Base-by-base conservation (phyloP, 345 rosid species). In the Eucalyptus marginata region DNA sequence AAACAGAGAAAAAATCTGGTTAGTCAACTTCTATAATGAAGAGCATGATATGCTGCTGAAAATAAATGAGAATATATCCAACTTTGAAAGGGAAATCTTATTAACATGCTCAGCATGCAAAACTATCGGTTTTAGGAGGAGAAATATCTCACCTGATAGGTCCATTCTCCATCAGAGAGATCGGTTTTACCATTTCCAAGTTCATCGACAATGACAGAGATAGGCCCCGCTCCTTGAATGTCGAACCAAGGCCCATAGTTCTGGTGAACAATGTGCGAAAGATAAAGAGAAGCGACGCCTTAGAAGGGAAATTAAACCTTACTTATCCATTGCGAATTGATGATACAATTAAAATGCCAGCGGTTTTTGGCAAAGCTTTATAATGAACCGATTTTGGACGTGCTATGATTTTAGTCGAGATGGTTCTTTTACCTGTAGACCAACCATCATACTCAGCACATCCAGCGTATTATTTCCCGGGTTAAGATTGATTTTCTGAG, bases 171-270 rank as follows among this genome's bases (percentile, higher is more conserved):
- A 20, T 90, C 88, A 81, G 95, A 91, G 86, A 94, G 91, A 87
- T 94, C 88, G 25, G 68, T 87, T 85, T 50, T 94, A 80, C 50
- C 85, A n/a, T 92, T 90, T n/a, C 51, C 90, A 47, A 80, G 84
- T 64, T 88, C 92, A 84, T 89, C 49, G 20, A 95, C 88, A 12
- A 88, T 13, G 49, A 94, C 96, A 3, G 91, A 81, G 86, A 81
- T 52, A 31, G 92, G 66, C 91, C 97, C 97, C 9, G 96, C 95
- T 81, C 94, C 96, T 88, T 90, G 91, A 88, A 93, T 87, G 83
- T 94, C 97, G 59, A 95, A 95, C 95, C 95, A 94, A 7, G 95
- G 95, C 40, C 97, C 97, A 7, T 89, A 95, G 79, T 95, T 94
- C 97, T 95, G 89, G 86, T 71, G 89, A 16, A 18, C 76, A 33